These are phyloP conservation scores for Fusarium mundagurra DNA, from an alignment of 2,329 filamentous ascomycete species.

Conservation along the genomic window DNA sequence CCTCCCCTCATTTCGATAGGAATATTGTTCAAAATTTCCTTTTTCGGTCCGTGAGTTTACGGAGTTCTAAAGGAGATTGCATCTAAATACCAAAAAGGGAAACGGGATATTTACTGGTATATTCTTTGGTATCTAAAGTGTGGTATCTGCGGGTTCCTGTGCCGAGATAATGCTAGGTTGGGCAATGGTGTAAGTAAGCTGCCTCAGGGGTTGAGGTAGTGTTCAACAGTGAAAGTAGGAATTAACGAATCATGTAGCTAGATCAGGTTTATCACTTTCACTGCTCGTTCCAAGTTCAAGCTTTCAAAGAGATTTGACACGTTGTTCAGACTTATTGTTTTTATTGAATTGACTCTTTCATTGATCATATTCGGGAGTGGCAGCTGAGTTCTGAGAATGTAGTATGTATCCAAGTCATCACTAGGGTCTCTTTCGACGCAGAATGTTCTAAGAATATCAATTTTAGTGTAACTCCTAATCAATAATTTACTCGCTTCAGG, in stretches of 20 bases:
- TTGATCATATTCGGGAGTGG: background rate
- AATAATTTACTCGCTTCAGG: background rate
- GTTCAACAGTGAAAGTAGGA: background rate
- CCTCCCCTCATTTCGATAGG: background rate
- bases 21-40: background rate
- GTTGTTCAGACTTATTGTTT: background rate
- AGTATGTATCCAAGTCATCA: background rate
- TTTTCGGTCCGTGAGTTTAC: background rate
- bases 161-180: background rate
- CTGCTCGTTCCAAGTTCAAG: background rate
- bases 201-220: background rate
- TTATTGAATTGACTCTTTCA: background rate
- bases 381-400: background rate
- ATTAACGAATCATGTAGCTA: background rate
- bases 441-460: background rate
- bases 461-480: background rate
- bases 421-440: background rate
- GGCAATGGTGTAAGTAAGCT: slow-evolving; percentile 4
- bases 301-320: background rate
- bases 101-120: background rate
- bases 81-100: background rate
- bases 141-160: slow-evolving; percentile 5
- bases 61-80: background rate
- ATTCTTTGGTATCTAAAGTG: background rate
- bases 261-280: background rate